A percentile compares a stretch with the other conserved stretches of the same genome.
Evolutionary conservation across 2,329 filamentous ascomycete species (phyloP).

Genomic region (Parastagonospora avenae): DNA sequence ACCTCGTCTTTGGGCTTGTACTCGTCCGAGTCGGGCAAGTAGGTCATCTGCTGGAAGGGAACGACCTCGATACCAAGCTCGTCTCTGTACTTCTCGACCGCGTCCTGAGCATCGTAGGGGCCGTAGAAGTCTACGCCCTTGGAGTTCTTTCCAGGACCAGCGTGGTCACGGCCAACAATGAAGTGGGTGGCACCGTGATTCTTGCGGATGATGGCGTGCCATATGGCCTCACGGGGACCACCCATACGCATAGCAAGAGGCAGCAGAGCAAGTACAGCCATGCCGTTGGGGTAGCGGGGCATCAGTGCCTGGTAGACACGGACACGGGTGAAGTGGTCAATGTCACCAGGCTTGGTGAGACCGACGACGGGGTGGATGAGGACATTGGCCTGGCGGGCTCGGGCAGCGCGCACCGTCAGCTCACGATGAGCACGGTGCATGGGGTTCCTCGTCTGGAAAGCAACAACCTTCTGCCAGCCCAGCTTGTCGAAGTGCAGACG

Average conservation of each 20-base stretch:
- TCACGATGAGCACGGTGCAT: constrained; percentile 99
- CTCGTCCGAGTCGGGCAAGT: constrained; percentile 95
- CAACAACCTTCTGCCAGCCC: constrained; percentile 95
- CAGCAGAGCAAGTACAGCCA: constrained; percentile 94
- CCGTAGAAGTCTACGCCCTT: constrained; percentile 97
- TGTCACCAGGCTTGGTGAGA: constrained; percentile 98
- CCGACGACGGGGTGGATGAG: constrained; percentile 99
- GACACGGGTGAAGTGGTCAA: constrained; percentile 99
- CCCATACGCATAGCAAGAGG: constrained; percentile 99
- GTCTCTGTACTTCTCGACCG: constrained; percentile 93
- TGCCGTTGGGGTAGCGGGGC: constrained; percentile 96
- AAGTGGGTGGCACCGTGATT: constrained; percentile 99
- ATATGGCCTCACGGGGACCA: constrained; percentile 96
- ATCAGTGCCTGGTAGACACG: constrained; percentile 97
- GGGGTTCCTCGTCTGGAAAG: constrained; percentile 96
- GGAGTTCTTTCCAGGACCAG: constrained; percentile 97
- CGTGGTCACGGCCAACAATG: constrained; percentile 98
- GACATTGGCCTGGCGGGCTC: constrained; percentile 95
- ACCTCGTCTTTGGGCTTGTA: constrained; percentile 95
- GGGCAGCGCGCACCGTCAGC: constrained; percentile 94
- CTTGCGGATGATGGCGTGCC: constrained; percentile 99
- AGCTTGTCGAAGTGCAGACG: constrained; percentile 99
- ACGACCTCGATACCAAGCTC: constrained; percentile 99
- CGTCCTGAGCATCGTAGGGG: constrained; percentile 94
- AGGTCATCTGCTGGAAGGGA: constrained; percentile 99